phyloP scores from a whole-genome alignment of 352 stramenopile species.

The Thalassiosira hispida region DNA sequence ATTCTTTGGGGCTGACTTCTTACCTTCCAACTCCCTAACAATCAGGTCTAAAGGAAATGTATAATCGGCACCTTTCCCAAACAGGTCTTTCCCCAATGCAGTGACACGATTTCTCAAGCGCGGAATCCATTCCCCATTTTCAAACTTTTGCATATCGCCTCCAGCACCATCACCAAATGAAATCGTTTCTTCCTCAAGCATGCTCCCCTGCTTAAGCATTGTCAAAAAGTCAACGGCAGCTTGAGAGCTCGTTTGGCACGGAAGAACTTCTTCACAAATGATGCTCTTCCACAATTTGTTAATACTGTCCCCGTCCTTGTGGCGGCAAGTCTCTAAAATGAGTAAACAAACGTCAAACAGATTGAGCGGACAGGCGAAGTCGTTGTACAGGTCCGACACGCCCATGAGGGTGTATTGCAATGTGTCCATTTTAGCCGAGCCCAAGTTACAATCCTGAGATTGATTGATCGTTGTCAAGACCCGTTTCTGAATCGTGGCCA shows the following conservation, averaged over 20 bases:
- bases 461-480: constrained; percentile 65
- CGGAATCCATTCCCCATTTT: constrained; percentile 78
- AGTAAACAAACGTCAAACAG: constrained; percentile 81
- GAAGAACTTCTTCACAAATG: constrained; percentile 79
- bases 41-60: constrained; percentile 80
- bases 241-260: constrained; percentile 62
- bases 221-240: constrained; percentile 54
- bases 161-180: constrained; percentile 27
- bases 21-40: constrained; percentile 71
- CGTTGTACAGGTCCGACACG: constrained; percentile 79
- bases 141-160: constrained; percentile 62
- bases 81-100: constrained; percentile 69
- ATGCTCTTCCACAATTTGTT: constrained; percentile 77
- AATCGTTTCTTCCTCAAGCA: constrained; percentile 55
- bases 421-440: constrained; percentile 50
- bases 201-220: constrained; percentile 59
- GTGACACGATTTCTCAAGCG: constrained; percentile 62
- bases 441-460: constrained; percentile 50
- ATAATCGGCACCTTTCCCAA: constrained; percentile 71
- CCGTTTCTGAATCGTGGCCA: constrained; percentile 74
- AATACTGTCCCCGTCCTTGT: constrained; percentile 62
- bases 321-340: constrained; percentile 72
- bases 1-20: not conserved
- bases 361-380: constrained; percentile 70
- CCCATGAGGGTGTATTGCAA: constrained; percentile 59